phyloP scores from a whole-genome alignment of 2,329 filamentous ascomycete genomes.

The Pseudopyrenochaeta lycopersici region DNA sequence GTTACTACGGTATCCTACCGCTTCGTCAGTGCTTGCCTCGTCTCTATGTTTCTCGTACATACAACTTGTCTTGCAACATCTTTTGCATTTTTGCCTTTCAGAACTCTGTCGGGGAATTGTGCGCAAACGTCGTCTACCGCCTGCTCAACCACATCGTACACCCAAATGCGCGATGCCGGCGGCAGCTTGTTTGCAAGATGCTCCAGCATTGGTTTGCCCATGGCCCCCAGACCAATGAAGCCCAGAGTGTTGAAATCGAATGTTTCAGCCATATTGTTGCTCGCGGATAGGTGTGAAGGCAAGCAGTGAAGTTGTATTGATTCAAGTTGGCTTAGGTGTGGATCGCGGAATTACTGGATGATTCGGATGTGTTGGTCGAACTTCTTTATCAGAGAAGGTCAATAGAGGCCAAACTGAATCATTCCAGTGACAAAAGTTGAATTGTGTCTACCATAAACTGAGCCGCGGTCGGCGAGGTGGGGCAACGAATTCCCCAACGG shows the following conservation, averaged over 20 bases:
- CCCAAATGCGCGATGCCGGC: constrained; percentile 53
- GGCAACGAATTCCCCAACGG: constrained; percentile 16
- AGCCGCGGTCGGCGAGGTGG: constrained; percentile 11
- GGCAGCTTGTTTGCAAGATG: constrained; percentile 61
- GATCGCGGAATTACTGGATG: too few relatives aligned
- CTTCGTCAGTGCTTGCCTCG: constrained; percentile 4
- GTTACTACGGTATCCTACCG: constrained; percentile 60
- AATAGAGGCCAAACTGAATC: too few relatives aligned
- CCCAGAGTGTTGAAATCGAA: constrained; percentile 47
- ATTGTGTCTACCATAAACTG: not conserved
- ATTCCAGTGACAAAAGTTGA: not conserved
- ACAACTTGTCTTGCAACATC: constrained; percentile 62
- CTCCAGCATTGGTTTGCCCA: constrained; percentile 63
- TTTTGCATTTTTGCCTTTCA: constrained; percentile 54
- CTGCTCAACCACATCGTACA: constrained; percentile 59
- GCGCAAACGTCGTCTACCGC: constrained; percentile 55
- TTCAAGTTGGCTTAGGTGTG: not conserved
- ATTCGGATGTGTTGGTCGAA: too few relatives aligned
- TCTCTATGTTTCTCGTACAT: constrained; percentile 13
- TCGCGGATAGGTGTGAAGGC: not conserved
- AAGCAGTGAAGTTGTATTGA: not conserved
- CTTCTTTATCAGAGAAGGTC: too few relatives aligned
- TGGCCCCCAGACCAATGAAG: constrained; percentile 65
- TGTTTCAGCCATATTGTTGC: constrained; percentile 26
- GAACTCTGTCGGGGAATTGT: constrained; percentile 51